Percentiles rank a stretch among this genome's conserved stretches.
Conservation (phyloP, 2,329 filamentous ascomycete genomes). For the Coleophoma eucalyptorum region DNA sequence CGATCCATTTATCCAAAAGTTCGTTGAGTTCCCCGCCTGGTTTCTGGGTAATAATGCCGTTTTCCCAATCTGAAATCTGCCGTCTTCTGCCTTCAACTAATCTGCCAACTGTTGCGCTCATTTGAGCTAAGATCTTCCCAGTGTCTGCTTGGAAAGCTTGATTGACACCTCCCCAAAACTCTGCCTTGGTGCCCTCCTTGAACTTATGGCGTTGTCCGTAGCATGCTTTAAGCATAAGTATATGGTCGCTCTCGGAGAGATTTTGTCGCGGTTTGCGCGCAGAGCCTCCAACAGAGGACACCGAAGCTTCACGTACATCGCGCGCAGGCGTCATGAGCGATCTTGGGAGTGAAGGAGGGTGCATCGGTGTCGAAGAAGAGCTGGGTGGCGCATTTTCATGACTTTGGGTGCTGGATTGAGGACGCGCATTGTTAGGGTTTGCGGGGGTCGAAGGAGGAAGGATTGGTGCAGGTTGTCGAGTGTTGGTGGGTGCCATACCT, state of each 20-base stretch:
- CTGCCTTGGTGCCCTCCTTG: slow-evolving; percentile 28
- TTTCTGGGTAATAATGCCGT: slow-evolving; percentile 24
- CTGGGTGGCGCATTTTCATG: background rate
- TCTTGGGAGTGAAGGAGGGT: slow-evolving; percentile 24
- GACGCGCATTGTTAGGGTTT: slow-evolving; percentile 11
- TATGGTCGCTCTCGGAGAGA: slow-evolving; percentile 27
- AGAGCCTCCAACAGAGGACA: slow-evolving; percentile 21
- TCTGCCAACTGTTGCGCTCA: slow-evolving; percentile 28
- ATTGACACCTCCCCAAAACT: slow-evolving; percentile 27
- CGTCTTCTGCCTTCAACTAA: slow-evolving; percentile 24
- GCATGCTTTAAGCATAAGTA: slow-evolving; percentile 26
- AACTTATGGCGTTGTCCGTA: slow-evolving; percentile 23
- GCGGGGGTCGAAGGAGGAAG: slow-evolving; percentile 21
- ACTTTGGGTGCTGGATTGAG: slow-evolving; percentile 2
- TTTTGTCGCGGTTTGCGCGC: slow-evolving; percentile 28
- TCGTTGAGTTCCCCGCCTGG: slow-evolving; percentile 26
- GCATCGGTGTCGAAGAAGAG: slow-evolving; percentile 14
- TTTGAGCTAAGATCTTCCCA: slow-evolving; percentile 26
- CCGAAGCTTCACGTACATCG: slow-evolving; percentile 26
- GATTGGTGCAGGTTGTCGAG: slow-evolving; percentile 16
- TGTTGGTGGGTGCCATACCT: slow-evolving; percentile 20
- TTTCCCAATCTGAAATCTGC: slow-evolving; percentile 27
- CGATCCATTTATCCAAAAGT: slow-evolving; percentile 26
- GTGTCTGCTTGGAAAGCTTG: slow-evolving; percentile 24
- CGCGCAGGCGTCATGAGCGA: slow-evolving; percentile 23